Evolutionary conservation across 2,329 filamentous ascomycete genomes (phyloP), one percentile per base, ranked within the genome.

Genomic region (Monosporascus sp.): DNA sequence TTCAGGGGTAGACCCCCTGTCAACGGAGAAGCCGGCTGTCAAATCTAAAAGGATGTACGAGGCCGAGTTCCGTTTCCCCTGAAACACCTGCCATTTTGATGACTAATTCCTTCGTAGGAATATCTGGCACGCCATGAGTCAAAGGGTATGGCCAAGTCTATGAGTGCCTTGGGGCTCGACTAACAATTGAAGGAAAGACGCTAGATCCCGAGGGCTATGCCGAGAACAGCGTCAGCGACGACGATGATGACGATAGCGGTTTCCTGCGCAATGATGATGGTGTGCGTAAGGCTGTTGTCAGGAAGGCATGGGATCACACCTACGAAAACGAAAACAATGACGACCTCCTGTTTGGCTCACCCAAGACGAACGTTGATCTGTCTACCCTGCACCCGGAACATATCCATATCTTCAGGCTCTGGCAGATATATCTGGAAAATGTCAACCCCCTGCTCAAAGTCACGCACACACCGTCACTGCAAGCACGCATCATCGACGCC

Each of bases 371-470:
- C 2, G 60, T 78, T n/a, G 70, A 79, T 55, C 63, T 85, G 1
- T 72, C 74, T 4, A 66, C 70, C 2, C 59, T 84, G 0, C 85
- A 88, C 28, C 77, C 77, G 0, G 62, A 71, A 0, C 70, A 71
- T 0, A 67, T 71, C 1, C 69, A 76, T n/a, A 75, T 79, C 6
- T 76, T 80, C 53, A 63, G 68, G 24, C 66, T 81, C 1, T 86
- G 82, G 81, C 81, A 85, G 60, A 67, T 77, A 0, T 86, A 81
- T 56, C 65, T 85, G 0, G 75, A 83, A 28, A 82, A 82, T 43
- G 75, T 85, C 49, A 74, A 85, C 56, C 81, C 82, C 0, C 57
- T 86, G 2, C 65, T 84, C n/a, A 84, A 82, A 50, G 71, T 85
- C 37, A 78, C 79, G 0, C 82, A 86, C 58, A 74, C 75, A 0